A percentile compares a stretch with the other conserved stretches of the same genome.
Evolutionary conservation across 2,329 filamentous ascomycete genomes (phyloP).

Genomic region (Furcasterigmium sp.): DNA sequence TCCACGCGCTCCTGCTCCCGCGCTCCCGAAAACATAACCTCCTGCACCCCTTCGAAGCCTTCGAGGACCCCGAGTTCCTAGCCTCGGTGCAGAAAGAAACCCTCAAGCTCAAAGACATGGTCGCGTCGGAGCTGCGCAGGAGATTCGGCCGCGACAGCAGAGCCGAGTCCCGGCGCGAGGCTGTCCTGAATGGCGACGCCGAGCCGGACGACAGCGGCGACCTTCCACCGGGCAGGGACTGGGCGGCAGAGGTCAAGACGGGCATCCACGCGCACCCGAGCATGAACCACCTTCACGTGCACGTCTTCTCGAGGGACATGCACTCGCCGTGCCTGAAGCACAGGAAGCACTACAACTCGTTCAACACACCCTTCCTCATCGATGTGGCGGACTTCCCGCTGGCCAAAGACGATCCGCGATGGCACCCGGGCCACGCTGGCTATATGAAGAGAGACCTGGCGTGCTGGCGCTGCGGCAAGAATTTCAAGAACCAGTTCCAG

Average conservation of each 20-base stretch:
- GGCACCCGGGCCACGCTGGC: slow-evolving; percentile 46
- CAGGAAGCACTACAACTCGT: slow-evolving; percentile 88
- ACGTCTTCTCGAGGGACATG: slow-evolving; percentile 79
- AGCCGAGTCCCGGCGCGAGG: slow-evolving; percentile 58
- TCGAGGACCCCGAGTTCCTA: slow-evolving; percentile 67
- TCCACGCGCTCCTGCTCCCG: slow-evolving; percentile 86
- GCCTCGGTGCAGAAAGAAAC: slow-evolving; percentile 56
- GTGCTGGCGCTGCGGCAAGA: slow-evolving; percentile 79
- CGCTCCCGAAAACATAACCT: slow-evolving; percentile 56
- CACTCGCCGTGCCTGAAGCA: slow-evolving; percentile 67
- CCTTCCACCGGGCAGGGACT: slow-evolving; percentile 72
- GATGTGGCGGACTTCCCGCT: slow-evolving; percentile 76
- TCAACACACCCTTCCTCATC: slow-evolving; percentile 80
- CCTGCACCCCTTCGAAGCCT: slow-evolving; percentile 71
- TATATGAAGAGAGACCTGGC: slow-evolving; percentile 62
- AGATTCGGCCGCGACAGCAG: slow-evolving; percentile 59
- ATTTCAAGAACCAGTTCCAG: slow-evolving; percentile 71
- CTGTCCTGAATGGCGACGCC: slow-evolving; percentile 56
- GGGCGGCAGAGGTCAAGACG: slow-evolving; percentile 65
- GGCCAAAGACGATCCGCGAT: slow-evolving; percentile 55
- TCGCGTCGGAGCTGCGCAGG: slow-evolving; percentile 69
- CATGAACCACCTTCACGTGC: slow-evolving; percentile 89
- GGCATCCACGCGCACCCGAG: slow-evolving; percentile 85
- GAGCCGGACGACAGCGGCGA: slow-evolving; percentile 33
- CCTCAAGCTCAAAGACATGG: slow-evolving; percentile 55